These are phyloP conservation scores for Globisporangium apiculatum DNA, from an alignment of 352 stramenopile species.

Conservation along the genomic window DNA sequence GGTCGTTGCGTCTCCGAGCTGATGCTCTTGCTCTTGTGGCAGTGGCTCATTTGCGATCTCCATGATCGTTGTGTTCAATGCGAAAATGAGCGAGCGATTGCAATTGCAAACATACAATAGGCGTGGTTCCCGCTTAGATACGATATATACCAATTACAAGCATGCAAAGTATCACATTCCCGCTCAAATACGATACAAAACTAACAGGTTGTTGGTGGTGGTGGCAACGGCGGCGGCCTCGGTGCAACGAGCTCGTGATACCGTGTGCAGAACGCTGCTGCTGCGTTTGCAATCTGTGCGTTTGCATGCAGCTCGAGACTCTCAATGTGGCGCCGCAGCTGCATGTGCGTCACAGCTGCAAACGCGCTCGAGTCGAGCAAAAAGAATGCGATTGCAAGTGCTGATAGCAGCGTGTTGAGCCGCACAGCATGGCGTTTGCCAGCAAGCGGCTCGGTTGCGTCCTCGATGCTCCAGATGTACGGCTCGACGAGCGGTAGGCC, in stretches of 20 bases:
- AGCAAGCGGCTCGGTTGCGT: slow-evolving; percentile 6
- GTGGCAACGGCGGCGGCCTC: background rate
- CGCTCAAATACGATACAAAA: too few species aligned
- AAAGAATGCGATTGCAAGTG: slow-evolving; percentile 58
- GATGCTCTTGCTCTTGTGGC: too few species aligned
- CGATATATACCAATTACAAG: too few species aligned
- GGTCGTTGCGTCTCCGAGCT: background rate
- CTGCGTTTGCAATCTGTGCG: slow-evolving; percentile 44
- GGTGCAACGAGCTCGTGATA: slow-evolving; percentile 35
- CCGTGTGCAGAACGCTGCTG: slow-evolving; percentile 26
- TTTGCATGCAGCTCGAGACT: slow-evolving; percentile 23
- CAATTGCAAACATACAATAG: too few species aligned
- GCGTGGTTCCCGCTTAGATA: too few species aligned
- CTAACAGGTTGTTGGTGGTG: too few species aligned
- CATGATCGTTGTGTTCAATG: background rate
- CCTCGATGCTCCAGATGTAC: slow-evolving; percentile 26
- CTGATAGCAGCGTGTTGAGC: slow-evolving; percentile 43
- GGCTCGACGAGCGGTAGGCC: slow-evolving; percentile 37
- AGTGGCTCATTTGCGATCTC: too few species aligned
- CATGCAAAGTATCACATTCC: too few species aligned
- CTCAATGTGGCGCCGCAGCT: slow-evolving; percentile 25
- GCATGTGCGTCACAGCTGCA: slow-evolving; percentile 25
- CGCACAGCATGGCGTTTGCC: slow-evolving; percentile 1
- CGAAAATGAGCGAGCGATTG: too few species aligned
- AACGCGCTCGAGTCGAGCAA: slow-evolving; percentile 57